Base-by-base conservation (phyloP, 1,284 basidiomycete species). In the Wallemia mellicola region DNA sequence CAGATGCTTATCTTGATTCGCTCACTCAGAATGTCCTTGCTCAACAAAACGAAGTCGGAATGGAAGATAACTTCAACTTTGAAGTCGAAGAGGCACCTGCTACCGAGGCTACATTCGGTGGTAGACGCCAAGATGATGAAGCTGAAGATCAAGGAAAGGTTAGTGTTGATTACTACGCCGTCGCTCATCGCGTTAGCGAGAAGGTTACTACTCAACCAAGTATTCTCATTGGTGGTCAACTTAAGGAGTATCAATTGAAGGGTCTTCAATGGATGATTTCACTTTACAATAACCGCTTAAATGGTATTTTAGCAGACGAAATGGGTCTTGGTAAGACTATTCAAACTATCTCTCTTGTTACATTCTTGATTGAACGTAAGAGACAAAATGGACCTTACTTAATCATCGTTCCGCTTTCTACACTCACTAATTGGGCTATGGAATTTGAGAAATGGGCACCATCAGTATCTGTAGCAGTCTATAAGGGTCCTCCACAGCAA, bases 371-470 rank as follows among this genome's bases (percentile, higher is more conserved):
- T 69, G 92, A 98, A 68, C 73, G 73, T 62, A 95, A 96, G 75
- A 77, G 79, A 62, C 85, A 94, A 69, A 81, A 82, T 27, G 92
- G 92, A 0, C 94, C 94, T 1, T 98, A 88, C 73, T 81, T 98
- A 28, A 88, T 98, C 67, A 89, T 99, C 65, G 94, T 98, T 22
- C 94, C 94, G 1, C 77, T 98, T 19, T 95, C 92, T 2, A 99
- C 94, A 0, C 83, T 99, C 77, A 95, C 91, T 32, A 96, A 96
- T 69, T 98, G 92, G 94, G 82, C 86, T 2, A 81, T 86, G 62
- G 91, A 98, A 73, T 98, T 99, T 65, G 83, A 86, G 54, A 86
- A 88, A 68, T 98, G 94, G 94, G 91, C 94, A 1, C 92, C 94
- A 0, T 72, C 76, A 24, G 83, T 99, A 62, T 81, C 78, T 67